Evolutionary conservation across 78 protist genomes (phyloP), one percentile per base, ranked within the genome.

Genomic region (Cavenderia fasciculata): DNA sequence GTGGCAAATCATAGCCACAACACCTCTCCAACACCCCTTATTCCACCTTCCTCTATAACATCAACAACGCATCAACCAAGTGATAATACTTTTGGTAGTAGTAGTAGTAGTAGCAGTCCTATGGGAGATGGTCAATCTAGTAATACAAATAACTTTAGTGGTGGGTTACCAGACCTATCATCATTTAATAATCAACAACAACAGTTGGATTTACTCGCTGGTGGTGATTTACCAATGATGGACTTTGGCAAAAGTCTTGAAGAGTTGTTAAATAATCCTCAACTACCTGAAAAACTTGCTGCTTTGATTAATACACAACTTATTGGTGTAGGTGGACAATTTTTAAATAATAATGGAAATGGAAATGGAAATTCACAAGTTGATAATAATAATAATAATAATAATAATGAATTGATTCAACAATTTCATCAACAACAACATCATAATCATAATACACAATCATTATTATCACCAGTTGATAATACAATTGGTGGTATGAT

Each of bases 191-290:
- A n/a, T n/a, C n/a, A n/a, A n/a, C n/a, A n/a, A n/a, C 12, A 49
- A 14, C 27, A 12, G 27, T 14, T 14, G 14, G 54, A 49, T 12
- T 49, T 14, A 49, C 54, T 49, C 54, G 54, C 27, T 49, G 54
- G 54, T 49, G 14, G 7, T 6, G 4, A 6, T 25, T 31, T 70
- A 49, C 40, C 18, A 70, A 47, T 36, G 5, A 29, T 27, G 12
- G 70, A 62, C 31, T 66, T 69, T 8, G 76, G 76, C 18, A 63
- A 68, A 44, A 34, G 40, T 11, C 18, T 62, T 57, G 84, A 74
- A 51, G 76, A 78, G n/a, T 21, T 79, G 6, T 57, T 56, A 54
- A 65, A 56, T 25, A 82, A 68, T 41, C 90, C 90, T n/a, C 77
- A 68, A 0, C 25, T 82, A 1, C 56, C 29, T 5, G 71, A 82